Evolutionary conservation across 1,139 yeast genomes (phyloP).

Genomic region (Hyphopichia khmerensis): DNA sequence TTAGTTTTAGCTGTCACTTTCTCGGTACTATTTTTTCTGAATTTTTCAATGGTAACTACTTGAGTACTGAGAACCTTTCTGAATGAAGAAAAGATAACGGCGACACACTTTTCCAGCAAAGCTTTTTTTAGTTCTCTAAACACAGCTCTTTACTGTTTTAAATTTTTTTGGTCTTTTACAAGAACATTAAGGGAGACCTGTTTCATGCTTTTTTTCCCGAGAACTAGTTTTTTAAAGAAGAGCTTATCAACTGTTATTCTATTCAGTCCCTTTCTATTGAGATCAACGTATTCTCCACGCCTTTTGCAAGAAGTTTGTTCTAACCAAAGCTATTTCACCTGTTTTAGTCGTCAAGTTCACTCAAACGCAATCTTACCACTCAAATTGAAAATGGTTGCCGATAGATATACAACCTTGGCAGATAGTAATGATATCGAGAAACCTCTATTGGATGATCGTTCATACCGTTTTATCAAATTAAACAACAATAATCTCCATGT

Average conservation of each 20-base stretch:
- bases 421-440: conserved; percentile 38
- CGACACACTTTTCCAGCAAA: neutral
- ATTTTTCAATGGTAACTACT: neutral
- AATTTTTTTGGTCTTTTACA: no score
- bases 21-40: no score
- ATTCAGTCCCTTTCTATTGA: neutral
- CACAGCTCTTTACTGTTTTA: no score
- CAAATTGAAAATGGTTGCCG: conserved; percentile 1
- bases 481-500: conserved; percentile 66
- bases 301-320: neutral
- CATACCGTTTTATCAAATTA: conserved; percentile 65
- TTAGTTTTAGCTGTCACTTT: neutral
- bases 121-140: neutral
- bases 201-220: neutral
- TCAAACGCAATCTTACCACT: no score
- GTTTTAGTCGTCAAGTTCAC: neutral
- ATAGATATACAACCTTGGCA: conserved; percentile 16
- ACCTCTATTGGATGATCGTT: conserved; percentile 73
- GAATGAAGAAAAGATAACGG: neutral
- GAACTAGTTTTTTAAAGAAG: neutral
- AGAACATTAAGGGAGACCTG: neutral
- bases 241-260: neutral
- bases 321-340: neutral
- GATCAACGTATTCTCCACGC: neutral
- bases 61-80: neutral